Percentiles rank a stretch among this genome's conserved stretches.
These are phyloP conservation scores for Luffa aegyptiaca DNA, from an alignment of 306 rosid species.

Conservation along the genomic window DNA sequence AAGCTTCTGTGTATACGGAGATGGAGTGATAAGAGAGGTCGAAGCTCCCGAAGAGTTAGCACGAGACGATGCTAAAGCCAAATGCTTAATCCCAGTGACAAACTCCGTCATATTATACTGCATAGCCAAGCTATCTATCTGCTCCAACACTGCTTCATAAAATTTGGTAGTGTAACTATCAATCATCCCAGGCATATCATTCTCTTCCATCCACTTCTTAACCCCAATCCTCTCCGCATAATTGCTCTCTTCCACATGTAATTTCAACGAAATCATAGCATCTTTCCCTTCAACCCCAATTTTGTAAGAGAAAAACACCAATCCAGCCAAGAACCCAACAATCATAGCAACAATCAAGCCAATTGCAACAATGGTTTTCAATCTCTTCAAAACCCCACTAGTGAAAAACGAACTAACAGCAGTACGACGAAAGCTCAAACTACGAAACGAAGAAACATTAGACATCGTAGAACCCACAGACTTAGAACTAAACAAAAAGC, in stretches of 20 bases:
- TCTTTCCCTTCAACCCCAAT: constrained; percentile 93
- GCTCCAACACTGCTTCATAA: constrained; percentile 71
- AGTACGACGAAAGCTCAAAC: constrained; percentile 58
- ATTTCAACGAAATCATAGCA: constrained; percentile 70
- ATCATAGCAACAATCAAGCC: constrained; percentile 78
- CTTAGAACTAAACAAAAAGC: constrained; percentile 56
- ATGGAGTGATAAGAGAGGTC: constrained; percentile 30
- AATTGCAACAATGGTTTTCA: constrained; percentile 67
- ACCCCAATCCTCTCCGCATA: constrained; percentile 80
- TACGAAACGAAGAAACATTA: constrained; percentile 54
- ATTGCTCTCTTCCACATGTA: constrained; percentile 70
- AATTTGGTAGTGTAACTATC: constrained; percentile 66
- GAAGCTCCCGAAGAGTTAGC: constrained; percentile 39
- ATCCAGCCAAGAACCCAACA: constrained; percentile 58
- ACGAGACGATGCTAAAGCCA: constrained; percentile 31
- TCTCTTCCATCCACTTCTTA: constrained; percentile 92
- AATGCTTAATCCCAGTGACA: constrained; percentile 77
- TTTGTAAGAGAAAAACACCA: constrained; percentile 75
- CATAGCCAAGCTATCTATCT: constrained; percentile 76
- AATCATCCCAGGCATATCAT: constrained; percentile 78
- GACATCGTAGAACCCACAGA: constrained; percentile 72
- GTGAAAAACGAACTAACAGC: constrained; percentile 63
- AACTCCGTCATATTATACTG: constrained; percentile 84
- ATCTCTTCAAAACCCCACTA: constrained; percentile 40
- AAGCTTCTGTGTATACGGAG: constrained; percentile 55